Conservation (phyloP, 2,329 filamentous ascomycete species). For the Beauveria medogensis region DNA sequence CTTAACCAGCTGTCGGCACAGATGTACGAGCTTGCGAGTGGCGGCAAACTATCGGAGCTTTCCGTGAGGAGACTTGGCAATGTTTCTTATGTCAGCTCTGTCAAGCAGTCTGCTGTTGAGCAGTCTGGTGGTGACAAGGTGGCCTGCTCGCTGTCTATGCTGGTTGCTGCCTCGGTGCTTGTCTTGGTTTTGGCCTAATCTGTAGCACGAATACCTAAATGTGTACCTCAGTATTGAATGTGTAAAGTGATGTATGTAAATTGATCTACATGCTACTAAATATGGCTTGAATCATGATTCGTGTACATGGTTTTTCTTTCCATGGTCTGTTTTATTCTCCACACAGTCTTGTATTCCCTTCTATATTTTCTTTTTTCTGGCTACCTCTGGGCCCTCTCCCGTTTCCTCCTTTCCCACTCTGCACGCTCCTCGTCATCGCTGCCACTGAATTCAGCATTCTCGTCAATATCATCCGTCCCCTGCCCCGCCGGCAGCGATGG, state of each 20-base stretch:
- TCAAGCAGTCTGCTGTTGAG: slow-evolving; percentile 11
- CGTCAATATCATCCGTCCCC: slow-evolving; percentile 36
- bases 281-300: slow-evolving; percentile 2
- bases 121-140: not conserved
- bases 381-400: slow-evolving; percentile 27
- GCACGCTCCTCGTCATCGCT: slow-evolving; percentile 58
- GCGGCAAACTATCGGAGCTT: slow-evolving; percentile 28
- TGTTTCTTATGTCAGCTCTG: slow-evolving; percentile 27
- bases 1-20: slow-evolving; percentile 42
- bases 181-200: not conserved
- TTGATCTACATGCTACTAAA: slow-evolving; percentile 1
- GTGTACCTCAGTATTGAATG: not conserved
- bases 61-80: slow-evolving; percentile 25
- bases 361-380: not conserved
- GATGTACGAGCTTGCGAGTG: slow-evolving; percentile 38
- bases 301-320: not conserved
- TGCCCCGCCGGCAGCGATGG: slow-evolving; percentile 16
- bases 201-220: slow-evolving; percentile 3
- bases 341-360: not conserved
- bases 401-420: slow-evolving; percentile 49
- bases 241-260: not conserved
- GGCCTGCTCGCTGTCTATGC: not conserved
- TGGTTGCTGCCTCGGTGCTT: not conserved
- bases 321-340: not conserved
- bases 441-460: slow-evolving; percentile 54